Conservation (phyloP, 768 basidiomycete species). For the Tricholoma saponaceum region DNA sequence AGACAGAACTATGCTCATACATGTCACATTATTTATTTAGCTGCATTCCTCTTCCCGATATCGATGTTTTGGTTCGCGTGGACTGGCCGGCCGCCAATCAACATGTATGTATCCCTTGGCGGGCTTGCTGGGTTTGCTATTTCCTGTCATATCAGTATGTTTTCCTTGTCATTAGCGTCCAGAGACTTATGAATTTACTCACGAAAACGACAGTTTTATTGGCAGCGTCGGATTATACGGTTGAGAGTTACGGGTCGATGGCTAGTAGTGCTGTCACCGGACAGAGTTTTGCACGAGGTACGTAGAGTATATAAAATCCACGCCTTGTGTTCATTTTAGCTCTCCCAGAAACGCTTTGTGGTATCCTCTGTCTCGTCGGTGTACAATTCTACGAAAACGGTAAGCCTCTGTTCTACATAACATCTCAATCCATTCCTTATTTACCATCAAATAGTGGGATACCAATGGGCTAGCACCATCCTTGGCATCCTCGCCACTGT, state of each 20-base stretch:
- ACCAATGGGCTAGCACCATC: conserved; percentile 17
- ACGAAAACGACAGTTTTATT: conserved; percentile 11
- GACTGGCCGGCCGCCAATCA: conserved; percentile 15
- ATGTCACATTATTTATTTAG: conserved; percentile 2
- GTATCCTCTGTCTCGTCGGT: conserved; percentile 13
- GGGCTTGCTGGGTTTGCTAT: conserved; percentile 16
- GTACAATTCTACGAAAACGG: conserved; percentile 16
- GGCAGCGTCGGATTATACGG: conserved; percentile 18
- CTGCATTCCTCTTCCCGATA: conserved; percentile 17
- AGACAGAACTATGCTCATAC: too few relatives aligned
- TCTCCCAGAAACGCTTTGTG: conserved; percentile 14
- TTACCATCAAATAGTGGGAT: conserved; percentile 9
- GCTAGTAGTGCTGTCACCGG: conserved; percentile 20
- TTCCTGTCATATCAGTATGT: conserved; percentile 18
- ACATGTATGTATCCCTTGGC: conserved; percentile 16
- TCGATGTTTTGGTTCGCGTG: conserved; percentile 23
- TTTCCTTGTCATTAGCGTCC: neutral
- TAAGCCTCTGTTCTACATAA: neutral
- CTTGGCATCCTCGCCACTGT: conserved; percentile 17
- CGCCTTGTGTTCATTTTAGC: neutral
- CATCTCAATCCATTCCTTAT: neutral
- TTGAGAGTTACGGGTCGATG: conserved; percentile 19
- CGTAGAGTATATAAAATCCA: neutral
- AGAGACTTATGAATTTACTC: neutral
- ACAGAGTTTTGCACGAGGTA: conserved; percentile 20